Evolutionary conservation across 768 basidiomycete species (phyloP).

Genomic region (Glaciozyma antarctica): DNA sequence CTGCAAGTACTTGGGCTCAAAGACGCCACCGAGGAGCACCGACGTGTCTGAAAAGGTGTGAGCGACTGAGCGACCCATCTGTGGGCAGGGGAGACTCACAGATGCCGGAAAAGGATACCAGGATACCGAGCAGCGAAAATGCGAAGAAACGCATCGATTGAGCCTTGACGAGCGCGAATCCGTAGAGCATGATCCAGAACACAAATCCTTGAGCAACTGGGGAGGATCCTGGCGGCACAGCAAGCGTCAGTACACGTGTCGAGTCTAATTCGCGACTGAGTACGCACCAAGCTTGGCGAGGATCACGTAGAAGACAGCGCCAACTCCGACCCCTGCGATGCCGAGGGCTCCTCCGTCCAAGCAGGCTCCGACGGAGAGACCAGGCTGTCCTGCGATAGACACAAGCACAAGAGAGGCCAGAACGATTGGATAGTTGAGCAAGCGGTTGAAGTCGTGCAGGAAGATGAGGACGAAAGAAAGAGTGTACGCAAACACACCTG

Average conservation of each 20-base stretch:
- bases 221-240: slow-evolving; percentile 5
- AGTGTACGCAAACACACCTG: slow-evolving; percentile 8
- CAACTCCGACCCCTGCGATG: slow-evolving; percentile 29
- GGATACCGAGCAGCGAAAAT: slow-evolving; percentile 35
- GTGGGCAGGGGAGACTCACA: too few relatives aligned
- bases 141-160: slow-evolving; percentile 35
- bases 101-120: slow-evolving; percentile 35
- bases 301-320: slow-evolving; percentile 35
- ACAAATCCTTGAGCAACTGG: slow-evolving; percentile 38
- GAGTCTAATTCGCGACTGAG: too few relatives aligned
- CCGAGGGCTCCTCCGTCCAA: slow-evolving; percentile 28
- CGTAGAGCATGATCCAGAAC: slow-evolving; percentile 36
- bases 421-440: slow-evolving; percentile 5
- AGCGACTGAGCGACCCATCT: too few relatives aligned
- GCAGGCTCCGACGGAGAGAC: slow-evolving; percentile 10
- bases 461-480: slow-evolving; percentile 19
- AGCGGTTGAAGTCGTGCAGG: slow-evolving; percentile 2
- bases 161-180: slow-evolving; percentile 37
- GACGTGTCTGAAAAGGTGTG: too few relatives aligned
- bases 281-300: slow-evolving; percentile 34
- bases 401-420: slow-evolving; percentile 31
- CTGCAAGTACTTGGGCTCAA: slow-evolving; percentile 34
- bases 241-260: not conserved
- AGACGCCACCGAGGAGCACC: slow-evolving; percentile 21
- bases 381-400: slow-evolving; percentile 13